A percentile compares a stretch with the other conserved stretches of the same genome.
Evolutionary conservation across 2,329 filamentous ascomycete species (phyloP).

Genomic region (Truncatella angustata): DNA sequence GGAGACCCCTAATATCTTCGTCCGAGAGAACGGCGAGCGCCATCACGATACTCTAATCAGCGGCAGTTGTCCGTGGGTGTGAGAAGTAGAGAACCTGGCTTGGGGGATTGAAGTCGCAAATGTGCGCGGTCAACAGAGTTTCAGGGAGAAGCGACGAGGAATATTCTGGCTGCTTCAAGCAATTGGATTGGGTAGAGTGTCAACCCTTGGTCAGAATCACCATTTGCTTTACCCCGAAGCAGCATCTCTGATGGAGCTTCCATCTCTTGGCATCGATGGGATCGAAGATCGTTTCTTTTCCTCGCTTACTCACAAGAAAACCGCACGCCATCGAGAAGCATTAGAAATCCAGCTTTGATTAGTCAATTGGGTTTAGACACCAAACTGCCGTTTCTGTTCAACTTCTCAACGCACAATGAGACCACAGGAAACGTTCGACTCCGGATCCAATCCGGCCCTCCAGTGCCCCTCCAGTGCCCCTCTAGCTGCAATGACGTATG

Average conservation of each 20-base stretch:
- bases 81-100: too few species aligned
- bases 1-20: conserved; percentile 50
- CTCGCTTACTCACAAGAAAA: neutral
- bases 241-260: neutral
- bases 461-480: neutral
- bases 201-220: too few species aligned
- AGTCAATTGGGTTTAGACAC: neutral
- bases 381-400: neutral
- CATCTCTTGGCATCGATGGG: neutral
- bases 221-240: neutral
- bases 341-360: neutral
- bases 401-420: neutral
- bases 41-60: conserved; percentile 35
- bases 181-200: too few species aligned
- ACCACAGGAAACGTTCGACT: neutral
- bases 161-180: too few species aligned
- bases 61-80: neutral
- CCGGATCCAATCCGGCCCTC: neutral
- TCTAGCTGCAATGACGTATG: neutral
- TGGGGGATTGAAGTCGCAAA: too few species aligned
- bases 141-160: too few species aligned
- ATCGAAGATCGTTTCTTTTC: neutral
- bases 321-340: neutral
- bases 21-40: conserved; percentile 59
- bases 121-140: too few species aligned